Evolutionary conservation across 2,329 filamentous ascomycete species (phyloP).

Genomic region (Penicillium hesseltinei): DNA sequence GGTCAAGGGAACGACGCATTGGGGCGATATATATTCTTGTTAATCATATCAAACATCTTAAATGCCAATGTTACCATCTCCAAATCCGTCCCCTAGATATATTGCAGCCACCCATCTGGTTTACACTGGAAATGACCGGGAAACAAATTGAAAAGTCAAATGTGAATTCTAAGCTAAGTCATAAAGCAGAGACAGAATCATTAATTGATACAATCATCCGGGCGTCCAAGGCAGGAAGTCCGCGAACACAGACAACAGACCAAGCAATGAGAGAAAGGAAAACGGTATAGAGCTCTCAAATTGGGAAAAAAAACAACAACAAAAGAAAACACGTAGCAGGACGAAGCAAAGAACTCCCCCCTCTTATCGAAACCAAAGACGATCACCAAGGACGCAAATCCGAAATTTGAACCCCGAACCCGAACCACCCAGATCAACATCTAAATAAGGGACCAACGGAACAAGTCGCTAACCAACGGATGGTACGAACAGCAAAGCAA

Average conservation of each 20-base stretch:
- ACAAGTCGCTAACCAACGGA: conserved; percentile 7
- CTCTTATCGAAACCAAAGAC: background rate
- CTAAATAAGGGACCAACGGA: conserved; percentile 1
- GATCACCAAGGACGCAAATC: background rate
- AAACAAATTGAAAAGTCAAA: conserved; percentile 8
- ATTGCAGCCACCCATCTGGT: too few relatives aligned
- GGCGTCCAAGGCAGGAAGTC: conserved; percentile 1
- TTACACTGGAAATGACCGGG: background rate
- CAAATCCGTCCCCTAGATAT: background rate
- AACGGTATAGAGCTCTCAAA: conserved; percentile 29
- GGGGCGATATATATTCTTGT: background rate
- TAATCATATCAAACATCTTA: background rate
- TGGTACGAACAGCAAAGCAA: conserved; percentile 7
- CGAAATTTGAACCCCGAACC: background rate
- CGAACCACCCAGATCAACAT: conserved; percentile 2
- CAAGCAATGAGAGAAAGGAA: conserved; percentile 11
- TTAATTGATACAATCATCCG: conserved; percentile 24
- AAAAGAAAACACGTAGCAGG: conserved; percentile 5
- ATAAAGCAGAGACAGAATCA: conserved; percentile 20
- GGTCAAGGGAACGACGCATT: background rate
- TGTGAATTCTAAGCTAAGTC: conserved; percentile 15
- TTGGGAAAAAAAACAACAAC: conserved; percentile 9
- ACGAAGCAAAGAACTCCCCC: conserved; percentile 7
- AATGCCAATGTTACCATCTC: background rate
- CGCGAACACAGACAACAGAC: conserved; percentile 9